These are phyloP conservation scores for Apophysomyces sp. DNA, from an alignment of 371 early-diverging fungal genomes.

Conservation along the genomic window DNA sequence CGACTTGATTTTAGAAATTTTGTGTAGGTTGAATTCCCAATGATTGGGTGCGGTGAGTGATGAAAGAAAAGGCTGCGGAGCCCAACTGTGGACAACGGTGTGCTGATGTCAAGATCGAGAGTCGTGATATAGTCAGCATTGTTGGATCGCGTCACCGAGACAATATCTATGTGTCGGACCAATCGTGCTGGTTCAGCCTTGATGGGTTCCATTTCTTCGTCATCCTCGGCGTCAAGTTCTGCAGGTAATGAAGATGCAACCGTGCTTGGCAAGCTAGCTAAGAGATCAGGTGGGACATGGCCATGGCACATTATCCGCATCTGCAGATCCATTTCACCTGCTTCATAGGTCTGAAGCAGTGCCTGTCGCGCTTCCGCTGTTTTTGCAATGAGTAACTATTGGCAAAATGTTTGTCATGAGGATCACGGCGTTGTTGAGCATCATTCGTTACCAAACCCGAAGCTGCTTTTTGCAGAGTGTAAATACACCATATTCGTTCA, in stretches of 20 bases:
- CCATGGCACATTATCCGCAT: conserved; percentile 55
- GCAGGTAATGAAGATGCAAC: not conserved
- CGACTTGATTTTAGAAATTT: conserved; percentile 54
- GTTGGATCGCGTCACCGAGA: conserved; percentile 47
- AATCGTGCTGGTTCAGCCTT: conserved; percentile 17
- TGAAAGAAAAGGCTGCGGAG: conserved; percentile 43
- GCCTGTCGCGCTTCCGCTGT: conserved; percentile 25
- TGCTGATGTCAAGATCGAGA: conserved; percentile 32
- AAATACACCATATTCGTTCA: conserved; percentile 23
- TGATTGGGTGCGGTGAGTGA: conserved; percentile 52
- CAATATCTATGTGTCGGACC: conserved; percentile 10
- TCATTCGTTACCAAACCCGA: conserved; percentile 48
- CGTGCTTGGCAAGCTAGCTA: conserved; percentile 5
- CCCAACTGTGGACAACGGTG: conserved; percentile 35
- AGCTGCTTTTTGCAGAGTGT: conserved; percentile 51
- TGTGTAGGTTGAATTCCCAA: conserved; percentile 62
- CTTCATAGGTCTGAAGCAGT: conserved; percentile 26
- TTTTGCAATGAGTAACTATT: conserved; percentile 52
- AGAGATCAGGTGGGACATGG: conserved; percentile 16
- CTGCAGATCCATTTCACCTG: conserved; percentile 25
- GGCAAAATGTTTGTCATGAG: not conserved
- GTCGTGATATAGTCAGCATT: conserved; percentile 44
- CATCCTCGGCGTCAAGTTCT: conserved; percentile 13
- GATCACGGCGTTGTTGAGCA: not conserved
- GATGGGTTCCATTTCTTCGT: too few relatives aligned